These are phyloP conservation scores for Lyophyllum decastes DNA, from an alignment of 768 basidiomycete genomes.

Conservation along the genomic window DNA sequence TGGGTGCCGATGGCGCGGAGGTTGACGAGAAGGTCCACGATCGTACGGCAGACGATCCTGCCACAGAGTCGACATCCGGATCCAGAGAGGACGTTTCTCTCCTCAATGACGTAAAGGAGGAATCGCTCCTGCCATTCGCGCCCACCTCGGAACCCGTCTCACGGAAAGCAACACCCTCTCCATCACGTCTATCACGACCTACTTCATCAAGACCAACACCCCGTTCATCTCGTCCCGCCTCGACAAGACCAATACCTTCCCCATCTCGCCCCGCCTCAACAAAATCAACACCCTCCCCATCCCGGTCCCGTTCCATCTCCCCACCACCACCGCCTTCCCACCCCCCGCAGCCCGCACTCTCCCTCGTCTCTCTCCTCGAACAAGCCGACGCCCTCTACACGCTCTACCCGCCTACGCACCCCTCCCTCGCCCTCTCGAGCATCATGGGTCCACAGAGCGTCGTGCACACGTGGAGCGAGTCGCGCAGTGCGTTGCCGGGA, in stretches of 20 bases:
- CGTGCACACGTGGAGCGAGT: constrained; percentile 72
- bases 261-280: background rate
- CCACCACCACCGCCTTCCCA: background rate
- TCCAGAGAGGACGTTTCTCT: background rate
- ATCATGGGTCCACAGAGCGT: constrained; percentile 83
- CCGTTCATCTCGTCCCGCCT: too few species aligned
- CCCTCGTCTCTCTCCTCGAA: constrained; percentile 51
- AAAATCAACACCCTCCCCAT: background rate
- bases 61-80: background rate
- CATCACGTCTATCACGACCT: too few species aligned
- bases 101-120: background rate
- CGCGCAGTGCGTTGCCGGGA: constrained; percentile 38
- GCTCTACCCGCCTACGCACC: constrained; percentile 62
- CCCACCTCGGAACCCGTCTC: background rate
- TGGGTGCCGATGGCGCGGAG: background rate
- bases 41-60: background rate
- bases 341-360: constrained; percentile 7
- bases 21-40: background rate
- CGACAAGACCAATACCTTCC: too few species aligned
- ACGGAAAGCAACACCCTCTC: background rate
- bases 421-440: constrained; percentile 48
- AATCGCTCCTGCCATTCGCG: background rate
- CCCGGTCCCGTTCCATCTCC: background rate
- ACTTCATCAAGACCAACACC: too few species aligned
- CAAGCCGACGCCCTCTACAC: constrained; percentile 60